Evolutionary conservation across 1,284 basidiomycete genomes (phyloP).

Genomic region (Amylostereum areolatum): DNA sequence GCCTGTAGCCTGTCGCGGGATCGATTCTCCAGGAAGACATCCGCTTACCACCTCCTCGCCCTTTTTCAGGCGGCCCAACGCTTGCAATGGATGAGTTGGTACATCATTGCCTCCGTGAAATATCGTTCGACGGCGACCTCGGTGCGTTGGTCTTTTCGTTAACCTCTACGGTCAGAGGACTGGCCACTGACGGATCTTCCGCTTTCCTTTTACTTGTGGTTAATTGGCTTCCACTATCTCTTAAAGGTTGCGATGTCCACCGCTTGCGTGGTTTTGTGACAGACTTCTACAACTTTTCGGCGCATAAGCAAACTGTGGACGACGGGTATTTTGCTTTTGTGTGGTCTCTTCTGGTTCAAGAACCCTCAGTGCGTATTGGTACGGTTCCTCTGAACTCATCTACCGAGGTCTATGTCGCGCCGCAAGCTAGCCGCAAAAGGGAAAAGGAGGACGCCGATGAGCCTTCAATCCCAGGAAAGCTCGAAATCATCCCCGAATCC

Average conservation of each 20-base stretch:
- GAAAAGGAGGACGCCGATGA: conserved; percentile 47
- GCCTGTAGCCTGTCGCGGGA: conserved; percentile 2
- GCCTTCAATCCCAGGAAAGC: conserved; percentile 29
- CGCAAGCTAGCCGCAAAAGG: conserved; percentile 57
- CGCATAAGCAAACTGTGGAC: conserved; percentile 55
- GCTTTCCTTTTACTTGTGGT: too few relatives aligned
- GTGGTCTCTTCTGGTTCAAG: conserved; percentile 71
- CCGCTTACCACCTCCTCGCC: neutral
- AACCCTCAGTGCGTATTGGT: conserved; percentile 69
- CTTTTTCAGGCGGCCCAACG: neutral
- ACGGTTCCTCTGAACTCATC: conserved; percentile 48
- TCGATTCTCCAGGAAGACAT: conserved; percentile 8
- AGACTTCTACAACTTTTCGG: conserved; percentile 48
- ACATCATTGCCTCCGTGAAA: conserved; percentile 67
- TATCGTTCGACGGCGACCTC: conserved; percentile 79
- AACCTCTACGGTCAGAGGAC: conserved; percentile 5
- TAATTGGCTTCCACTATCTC: too few relatives aligned
- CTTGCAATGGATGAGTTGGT: conserved; percentile 66
- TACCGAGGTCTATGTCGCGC: conserved; percentile 69
- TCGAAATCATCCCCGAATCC: conserved; percentile 51
- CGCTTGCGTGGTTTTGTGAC: conserved; percentile 63
- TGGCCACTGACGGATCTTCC: too few relatives aligned
- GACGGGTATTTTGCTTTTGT: conserved; percentile 74
- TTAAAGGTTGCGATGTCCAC: conserved; percentile 61
- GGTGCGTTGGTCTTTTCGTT: conserved; percentile 40